Percentiles rank a stretch among this genome's conserved stretches.
Conservation (phyloP, 1,284 basidiomycete genomes). For the Thecaphora thlaspeos region DNA sequence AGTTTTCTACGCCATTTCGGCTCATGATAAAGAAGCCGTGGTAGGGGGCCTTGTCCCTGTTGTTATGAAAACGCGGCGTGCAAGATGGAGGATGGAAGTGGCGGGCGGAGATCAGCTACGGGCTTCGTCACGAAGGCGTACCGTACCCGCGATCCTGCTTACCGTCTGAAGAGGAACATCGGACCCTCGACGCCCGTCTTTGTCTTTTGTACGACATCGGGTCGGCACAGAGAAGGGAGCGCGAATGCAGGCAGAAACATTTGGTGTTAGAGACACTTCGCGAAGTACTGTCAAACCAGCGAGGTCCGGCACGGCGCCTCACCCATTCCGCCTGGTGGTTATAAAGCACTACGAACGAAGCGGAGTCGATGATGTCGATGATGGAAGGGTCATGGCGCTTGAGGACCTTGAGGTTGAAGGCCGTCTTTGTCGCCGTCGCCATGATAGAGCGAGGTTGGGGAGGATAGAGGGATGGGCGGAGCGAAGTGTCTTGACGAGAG, state of each 20-base stretch:
- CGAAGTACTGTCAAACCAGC: too few relatives aligned
- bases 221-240: too few relatives aligned
- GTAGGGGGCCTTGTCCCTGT: conserved; percentile 62
- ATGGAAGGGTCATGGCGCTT: conserved; percentile 77
- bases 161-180: conserved; percentile 85
- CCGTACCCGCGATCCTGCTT: conserved; percentile 44
- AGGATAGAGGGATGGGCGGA: too few relatives aligned
- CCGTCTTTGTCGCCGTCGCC: conserved; percentile 29
- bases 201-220: too few relatives aligned
- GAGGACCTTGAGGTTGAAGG: conserved; percentile 75
- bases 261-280: too few relatives aligned
- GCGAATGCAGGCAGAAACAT: too few relatives aligned
- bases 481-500: too few relatives aligned
- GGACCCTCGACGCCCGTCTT: conserved; percentile 82
- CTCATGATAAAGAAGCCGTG: conserved; percentile 86
- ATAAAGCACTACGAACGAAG: conserved; percentile 69
- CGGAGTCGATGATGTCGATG: conserved; percentile 75
- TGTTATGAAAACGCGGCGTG: too few relatives aligned
- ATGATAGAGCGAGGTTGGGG: conserved; percentile 1
- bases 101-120: too few relatives aligned
- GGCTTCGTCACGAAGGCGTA: not conserved
- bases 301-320: conserved; percentile 2
- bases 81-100: too few relatives aligned
- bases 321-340: conserved; percentile 56
- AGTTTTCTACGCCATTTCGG: conserved; percentile 79